These are phyloP conservation scores for Tricholoma sp. DNA, from an alignment of 768 basidiomycete genomes.

Conservation along the genomic window DNA sequence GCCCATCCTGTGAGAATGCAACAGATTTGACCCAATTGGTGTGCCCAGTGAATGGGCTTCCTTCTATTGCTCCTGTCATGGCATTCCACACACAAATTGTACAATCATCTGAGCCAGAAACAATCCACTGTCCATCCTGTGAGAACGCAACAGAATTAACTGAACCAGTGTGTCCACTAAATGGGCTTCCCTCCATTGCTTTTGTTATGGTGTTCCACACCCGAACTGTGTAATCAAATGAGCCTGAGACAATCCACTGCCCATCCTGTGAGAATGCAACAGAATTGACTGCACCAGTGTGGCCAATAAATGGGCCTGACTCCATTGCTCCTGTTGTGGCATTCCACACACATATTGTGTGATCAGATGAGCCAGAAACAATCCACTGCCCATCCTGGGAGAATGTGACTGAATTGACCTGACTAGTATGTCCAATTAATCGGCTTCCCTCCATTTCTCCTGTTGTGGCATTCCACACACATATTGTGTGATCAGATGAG, in stretches of 20 bases:
- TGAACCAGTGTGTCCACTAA: constrained; percentile 9
- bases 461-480: not conserved
- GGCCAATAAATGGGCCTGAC: constrained; percentile 5
- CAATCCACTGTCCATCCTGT: constrained; percentile 12
- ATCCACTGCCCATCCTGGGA: too few species aligned
- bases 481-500: constrained; percentile 30
- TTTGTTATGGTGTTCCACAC: constrained; percentile 14
- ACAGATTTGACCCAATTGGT: constrained; percentile 12
- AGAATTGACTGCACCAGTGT: constrained; percentile 8
- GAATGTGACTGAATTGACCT: too few species aligned
- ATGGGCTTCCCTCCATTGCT: not conserved
- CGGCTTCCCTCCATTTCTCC: too few species aligned
- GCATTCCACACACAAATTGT: constrained; percentile 3
- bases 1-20: constrained; percentile 18
- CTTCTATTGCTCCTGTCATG: not conserved
- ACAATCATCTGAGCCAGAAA: not conserved
- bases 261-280: constrained; percentile 20
- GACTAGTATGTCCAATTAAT: too few species aligned
- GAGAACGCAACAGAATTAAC: constrained; percentile 19
- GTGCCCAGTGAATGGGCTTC: constrained; percentile 7
- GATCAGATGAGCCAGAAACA: too few species aligned
- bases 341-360: constrained; percentile 12
- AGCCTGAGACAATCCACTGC: constrained; percentile 29
- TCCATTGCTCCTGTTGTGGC: constrained; percentile 19
- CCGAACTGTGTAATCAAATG: constrained; percentile 28